Conservation (phyloP, 2,329 filamentous ascomycete species). For the Endoconidiophora laricicola region DNA sequence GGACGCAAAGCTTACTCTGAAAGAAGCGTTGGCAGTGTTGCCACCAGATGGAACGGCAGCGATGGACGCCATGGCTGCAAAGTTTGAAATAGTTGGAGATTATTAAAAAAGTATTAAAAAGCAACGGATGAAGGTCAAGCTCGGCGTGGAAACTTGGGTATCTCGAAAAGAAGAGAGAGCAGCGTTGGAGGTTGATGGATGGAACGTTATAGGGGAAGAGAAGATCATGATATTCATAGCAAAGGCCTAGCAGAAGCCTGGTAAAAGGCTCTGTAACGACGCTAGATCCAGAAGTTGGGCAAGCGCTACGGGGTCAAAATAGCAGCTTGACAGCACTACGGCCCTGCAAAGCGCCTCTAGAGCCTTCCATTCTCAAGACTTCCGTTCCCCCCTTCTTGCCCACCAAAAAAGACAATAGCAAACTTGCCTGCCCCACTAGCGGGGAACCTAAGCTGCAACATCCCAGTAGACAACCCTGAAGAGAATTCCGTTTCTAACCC, state of each 20-base stretch:
- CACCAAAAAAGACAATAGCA: neutral
- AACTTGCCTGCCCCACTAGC: too few species aligned
- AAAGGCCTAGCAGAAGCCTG: neutral
- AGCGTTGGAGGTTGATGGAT: conserved; percentile 13
- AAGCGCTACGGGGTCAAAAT: neutral
- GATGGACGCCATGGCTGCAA: conserved; percentile 11
- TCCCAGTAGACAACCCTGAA: too few species aligned
- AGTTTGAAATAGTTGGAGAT: neutral
- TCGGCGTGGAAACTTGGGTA: conserved; percentile 11
- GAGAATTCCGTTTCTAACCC: too few species aligned
- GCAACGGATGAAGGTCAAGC: neutral
- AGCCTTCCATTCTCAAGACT: conserved; percentile 3
- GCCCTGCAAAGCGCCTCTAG: neutral
- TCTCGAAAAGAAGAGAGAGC: conserved; percentile 18
- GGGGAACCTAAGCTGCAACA: too few species aligned
- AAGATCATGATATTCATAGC: conserved; percentile 4
- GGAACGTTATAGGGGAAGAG: conserved; percentile 8
- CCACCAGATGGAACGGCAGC: conserved; percentile 17
- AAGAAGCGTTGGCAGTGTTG: conserved; percentile 34
- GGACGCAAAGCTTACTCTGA: conserved; percentile 29
- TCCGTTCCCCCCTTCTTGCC: conserved; percentile 4
- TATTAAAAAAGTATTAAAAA: conserved; percentile 2
- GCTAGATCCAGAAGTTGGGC: too few species aligned
- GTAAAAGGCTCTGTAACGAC: neutral
- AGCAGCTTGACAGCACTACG: neutral